A percentile compares a stretch with the other conserved stretches of the same genome.
phyloP scores from a whole-genome alignment of 2,329 filamentous ascomycete species.

The Aureobasidium melanogenum region DNA sequence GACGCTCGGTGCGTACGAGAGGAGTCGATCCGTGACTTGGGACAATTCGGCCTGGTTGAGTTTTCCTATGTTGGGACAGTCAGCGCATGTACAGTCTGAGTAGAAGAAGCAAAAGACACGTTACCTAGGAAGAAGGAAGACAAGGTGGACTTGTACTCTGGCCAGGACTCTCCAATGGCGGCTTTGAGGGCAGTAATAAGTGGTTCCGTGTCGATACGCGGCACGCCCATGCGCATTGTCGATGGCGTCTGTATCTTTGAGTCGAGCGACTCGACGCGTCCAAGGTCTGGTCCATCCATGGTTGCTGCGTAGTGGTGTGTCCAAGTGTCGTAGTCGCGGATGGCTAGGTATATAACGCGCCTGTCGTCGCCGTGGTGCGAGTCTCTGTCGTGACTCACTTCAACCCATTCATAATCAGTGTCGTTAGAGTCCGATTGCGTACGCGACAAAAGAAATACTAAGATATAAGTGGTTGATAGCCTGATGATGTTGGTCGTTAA shows the following conservation, averaged over 20 bases:
- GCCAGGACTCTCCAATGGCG: conserved; percentile 51
- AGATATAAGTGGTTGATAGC: neutral
- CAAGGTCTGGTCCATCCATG: conserved; percentile 4
- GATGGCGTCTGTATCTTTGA: conserved; percentile 16
- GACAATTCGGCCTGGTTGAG: conserved; percentile 54
- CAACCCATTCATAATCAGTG: neutral
- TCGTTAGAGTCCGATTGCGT: neutral
- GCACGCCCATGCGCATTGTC: conserved; percentile 36
- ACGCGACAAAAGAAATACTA: conserved; percentile 1
- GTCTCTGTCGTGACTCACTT: neutral
- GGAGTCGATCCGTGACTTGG: conserved; percentile 46
- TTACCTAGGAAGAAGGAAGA: conserved; percentile 50
- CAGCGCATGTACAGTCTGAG: neutral
- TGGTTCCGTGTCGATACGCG: conserved; percentile 54
- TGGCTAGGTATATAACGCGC: neutral
- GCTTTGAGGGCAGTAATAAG: conserved; percentile 53
- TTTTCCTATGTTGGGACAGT: conserved; percentile 33
- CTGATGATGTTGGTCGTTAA: neutral
- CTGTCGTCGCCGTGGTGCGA: neutral
- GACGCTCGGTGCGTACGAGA: conserved; percentile 41
- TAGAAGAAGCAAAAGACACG: conserved; percentile 10
- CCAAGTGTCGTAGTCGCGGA: neutral
- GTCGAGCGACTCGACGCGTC: conserved; percentile 3
- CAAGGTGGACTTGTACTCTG: conserved; percentile 50
- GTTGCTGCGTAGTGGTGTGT: neutral